Evolutionary conservation across 2,329 filamentous ascomycete species (phyloP).

Genomic region (Ophiostoma ulmi): DNA sequence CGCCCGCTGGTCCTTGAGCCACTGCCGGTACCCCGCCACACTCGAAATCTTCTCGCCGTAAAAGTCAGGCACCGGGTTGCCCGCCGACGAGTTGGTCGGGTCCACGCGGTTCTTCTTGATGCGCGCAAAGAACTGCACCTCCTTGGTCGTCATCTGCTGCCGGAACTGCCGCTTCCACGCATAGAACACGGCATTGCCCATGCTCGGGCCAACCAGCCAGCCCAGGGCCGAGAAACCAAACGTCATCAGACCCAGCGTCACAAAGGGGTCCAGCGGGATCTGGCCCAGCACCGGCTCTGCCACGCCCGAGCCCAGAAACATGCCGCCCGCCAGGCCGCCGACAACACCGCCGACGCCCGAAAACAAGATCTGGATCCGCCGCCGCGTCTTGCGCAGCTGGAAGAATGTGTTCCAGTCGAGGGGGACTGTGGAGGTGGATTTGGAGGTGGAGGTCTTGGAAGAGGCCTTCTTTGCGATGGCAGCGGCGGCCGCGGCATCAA

Average conservation of each 20-base stretch:
- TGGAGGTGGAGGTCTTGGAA: background rate
- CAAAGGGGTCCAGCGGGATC: slow-evolving; percentile 80
- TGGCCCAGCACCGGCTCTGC: slow-evolving; percentile 66
- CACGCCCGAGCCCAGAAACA: slow-evolving; percentile 64
- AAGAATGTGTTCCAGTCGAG: slow-evolving; percentile 93
- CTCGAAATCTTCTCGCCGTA: slow-evolving; percentile 98
- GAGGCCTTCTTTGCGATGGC: slow-evolving; percentile 19
- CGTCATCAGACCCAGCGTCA: slow-evolving; percentile 76
- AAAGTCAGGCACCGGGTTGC: slow-evolving; percentile 94
- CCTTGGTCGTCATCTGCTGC: slow-evolving; percentile 73
- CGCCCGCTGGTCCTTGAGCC: slow-evolving; percentile 94
- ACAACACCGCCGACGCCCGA: slow-evolving; percentile 61
- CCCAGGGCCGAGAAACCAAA: slow-evolving; percentile 72
- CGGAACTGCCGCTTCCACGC: slow-evolving; percentile 65
- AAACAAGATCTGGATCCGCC: slow-evolving; percentile 75
- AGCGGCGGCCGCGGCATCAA: slow-evolving; percentile 27
- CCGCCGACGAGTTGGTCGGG: slow-evolving; percentile 78
- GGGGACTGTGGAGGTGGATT: slow-evolving; percentile 20
- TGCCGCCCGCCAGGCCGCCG: slow-evolving; percentile 57
- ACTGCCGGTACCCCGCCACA: slow-evolving; percentile 83
- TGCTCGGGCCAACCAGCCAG: slow-evolving; percentile 79
- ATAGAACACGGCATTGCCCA: slow-evolving; percentile 78
- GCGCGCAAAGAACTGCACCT: slow-evolving; percentile 85
- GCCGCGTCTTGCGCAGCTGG: slow-evolving; percentile 76
- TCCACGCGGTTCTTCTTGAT: slow-evolving; percentile 92